Base-by-base conservation (phyloP, 192 early-diverging fungal species). In the Backusella liffmaniae region DNA sequence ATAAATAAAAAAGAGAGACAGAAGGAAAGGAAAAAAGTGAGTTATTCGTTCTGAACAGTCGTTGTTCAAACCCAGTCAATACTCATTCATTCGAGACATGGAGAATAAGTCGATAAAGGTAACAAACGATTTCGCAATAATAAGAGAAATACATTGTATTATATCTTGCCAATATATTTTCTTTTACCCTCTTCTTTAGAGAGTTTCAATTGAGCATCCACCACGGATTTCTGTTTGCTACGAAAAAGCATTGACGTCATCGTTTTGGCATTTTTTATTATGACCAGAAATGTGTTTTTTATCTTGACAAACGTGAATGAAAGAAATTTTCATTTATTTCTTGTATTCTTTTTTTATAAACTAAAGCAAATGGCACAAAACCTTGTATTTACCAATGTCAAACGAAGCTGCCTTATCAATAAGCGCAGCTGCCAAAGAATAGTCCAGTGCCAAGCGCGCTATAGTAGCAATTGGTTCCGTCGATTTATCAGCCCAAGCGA, bases 401-500 rank as follows among this genome's bases (percentile, higher is more conserved):
- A 29, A 29, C 56, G 56, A 62, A 29, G 23, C 26, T 62, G 21
- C 26, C 23, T 62, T 29, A 13, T 9, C 9, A 62, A 12, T 12
- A 62, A 62, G 3, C 21, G 26, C 10, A 12, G 9, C 56, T 62
- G 56, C 4, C 56, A 62, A 26, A 62, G 56, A 23, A 29, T 62
- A 13, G 10, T 29, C 12, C 23, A 62, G 8, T 62, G 53, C 8
- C 53, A 56, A n/a, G 18, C 23, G 56, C 56, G 56, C 26, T 30
- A 62, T 4, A 62, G 23, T 62, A 71, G 23, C 41, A 44, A 53
- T 18, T 77, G 80, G 74, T 78, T 79, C 34, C 77, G 59, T 12
- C 77, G 80, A 36, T 76, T 82, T 65, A 59, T 82, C 1, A 78
- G 72, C 37, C 74, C 76, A 41, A 73, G 49, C 2, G 80, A 82